phyloP scores from a whole-genome alignment of 768 basidiomycete genomes.

The Pleurotus platypus region DNA sequence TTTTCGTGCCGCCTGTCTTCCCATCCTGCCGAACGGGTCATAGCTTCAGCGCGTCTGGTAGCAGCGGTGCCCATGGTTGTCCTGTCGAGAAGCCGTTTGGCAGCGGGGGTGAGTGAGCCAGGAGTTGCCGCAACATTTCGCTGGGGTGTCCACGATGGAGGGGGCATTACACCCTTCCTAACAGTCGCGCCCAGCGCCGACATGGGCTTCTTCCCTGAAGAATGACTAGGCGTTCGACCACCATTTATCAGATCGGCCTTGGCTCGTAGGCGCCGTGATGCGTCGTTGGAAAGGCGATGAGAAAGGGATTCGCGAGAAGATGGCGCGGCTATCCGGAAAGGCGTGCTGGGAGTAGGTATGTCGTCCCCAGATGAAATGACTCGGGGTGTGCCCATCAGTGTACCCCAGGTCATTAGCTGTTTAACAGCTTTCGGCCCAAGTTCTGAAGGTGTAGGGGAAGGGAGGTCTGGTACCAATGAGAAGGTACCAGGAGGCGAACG shows the following conservation, averaged over 20 bases:
- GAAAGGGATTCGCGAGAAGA: constrained; percentile 81
- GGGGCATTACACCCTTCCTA: constrained; percentile 64
- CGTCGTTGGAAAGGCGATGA: constrained; percentile 75
- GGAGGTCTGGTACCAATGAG: constrained; percentile 78
- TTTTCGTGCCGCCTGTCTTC: constrained; percentile 38
- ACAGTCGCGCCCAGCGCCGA: constrained; percentile 10
- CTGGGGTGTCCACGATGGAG: constrained; percentile 77
- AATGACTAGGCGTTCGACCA: constrained; percentile 33
- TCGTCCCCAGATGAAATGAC: constrained; percentile 66
- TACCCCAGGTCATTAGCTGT: constrained; percentile 98
- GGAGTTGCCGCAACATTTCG: constrained; percentile 53
- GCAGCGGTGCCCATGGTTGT: constrained; percentile 65
- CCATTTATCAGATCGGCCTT: constrained; percentile 65
- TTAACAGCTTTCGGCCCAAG: constrained; percentile 82
- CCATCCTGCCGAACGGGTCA: constrained; percentile 59
- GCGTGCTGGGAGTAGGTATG: constrained; percentile 46
- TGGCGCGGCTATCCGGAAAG: constrained; percentile 77
- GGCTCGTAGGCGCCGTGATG: constrained; percentile 74
- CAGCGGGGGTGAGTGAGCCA: constrained; percentile 86
- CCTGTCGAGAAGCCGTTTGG: constrained; percentile 67
- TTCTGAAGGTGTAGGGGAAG: constrained; percentile 81
- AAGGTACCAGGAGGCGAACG: constrained; percentile 58
- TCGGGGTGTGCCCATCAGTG: constrained; percentile 87
- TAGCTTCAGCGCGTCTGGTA: constrained; percentile 61
- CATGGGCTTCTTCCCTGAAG: constrained; percentile 24